These are phyloP conservation scores for Apiospora kogelbergensis DNA, from an alignment of 2,329 filamentous ascomycete genomes.

Conservation along the genomic window DNA sequence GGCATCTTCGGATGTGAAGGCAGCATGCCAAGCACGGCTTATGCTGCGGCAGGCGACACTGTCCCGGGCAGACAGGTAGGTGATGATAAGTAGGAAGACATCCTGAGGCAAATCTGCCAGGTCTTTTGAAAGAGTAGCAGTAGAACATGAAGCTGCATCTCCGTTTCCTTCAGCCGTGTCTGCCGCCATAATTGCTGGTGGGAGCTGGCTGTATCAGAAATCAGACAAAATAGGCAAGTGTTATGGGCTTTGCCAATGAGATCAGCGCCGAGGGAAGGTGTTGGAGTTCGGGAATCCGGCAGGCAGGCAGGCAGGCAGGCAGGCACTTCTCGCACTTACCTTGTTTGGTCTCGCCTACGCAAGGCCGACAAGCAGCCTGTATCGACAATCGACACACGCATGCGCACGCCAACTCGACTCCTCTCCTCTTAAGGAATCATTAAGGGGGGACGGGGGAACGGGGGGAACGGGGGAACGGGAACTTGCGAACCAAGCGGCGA, in stretches of 20 bases:
- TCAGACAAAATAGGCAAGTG: background rate
- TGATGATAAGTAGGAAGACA: constrained; percentile 55
- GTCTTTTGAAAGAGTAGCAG: constrained; percentile 24
- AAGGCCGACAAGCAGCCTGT: background rate
- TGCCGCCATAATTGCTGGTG: background rate
- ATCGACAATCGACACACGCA: background rate
- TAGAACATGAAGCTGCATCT: background rate
- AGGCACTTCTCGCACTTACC: background rate
- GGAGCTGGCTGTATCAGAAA: background rate
- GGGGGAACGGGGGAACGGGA: background rate
- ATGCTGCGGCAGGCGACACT: constrained; percentile 52
- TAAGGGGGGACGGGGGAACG: no score
- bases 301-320: background rate
- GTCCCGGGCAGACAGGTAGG: constrained; percentile 48
- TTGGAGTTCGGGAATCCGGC: background rate
- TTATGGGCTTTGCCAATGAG: background rate
- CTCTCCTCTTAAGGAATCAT: background rate
- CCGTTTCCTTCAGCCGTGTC: background rate
- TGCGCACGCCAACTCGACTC: background rate
- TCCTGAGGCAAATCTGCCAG: constrained; percentile 54
- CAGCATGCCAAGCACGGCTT: constrained; percentile 46
- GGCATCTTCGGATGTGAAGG: constrained; percentile 49
- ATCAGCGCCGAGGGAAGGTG: background rate
- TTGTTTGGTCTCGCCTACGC: background rate
- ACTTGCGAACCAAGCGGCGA: background rate